phyloP scores from a whole-genome alignment of 1,284 basidiomycete species.

The Cerrena zonata region DNA sequence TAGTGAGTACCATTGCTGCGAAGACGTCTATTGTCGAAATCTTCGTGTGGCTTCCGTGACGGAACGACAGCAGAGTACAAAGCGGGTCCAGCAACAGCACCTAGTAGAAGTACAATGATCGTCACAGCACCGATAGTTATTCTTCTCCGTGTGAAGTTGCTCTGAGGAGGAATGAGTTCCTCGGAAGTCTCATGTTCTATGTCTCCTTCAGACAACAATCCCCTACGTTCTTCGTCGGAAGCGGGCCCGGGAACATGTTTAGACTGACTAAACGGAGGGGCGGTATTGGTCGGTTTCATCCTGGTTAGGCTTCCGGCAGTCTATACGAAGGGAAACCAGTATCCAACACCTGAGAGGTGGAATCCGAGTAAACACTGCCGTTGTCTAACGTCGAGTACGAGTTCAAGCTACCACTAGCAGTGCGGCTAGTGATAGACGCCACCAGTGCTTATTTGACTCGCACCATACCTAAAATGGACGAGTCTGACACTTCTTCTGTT shows the following conservation, averaged over 20 bases:
- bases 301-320: too few species aligned
- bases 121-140: constrained; percentile 33
- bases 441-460: too few species aligned
- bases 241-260: background rate
- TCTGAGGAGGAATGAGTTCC: background rate
- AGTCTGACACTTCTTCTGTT: too few species aligned
- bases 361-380: too few species aligned
- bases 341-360: too few species aligned
- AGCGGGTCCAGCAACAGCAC: constrained; percentile 22
- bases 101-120: constrained; percentile 40
- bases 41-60: constrained; percentile 19
- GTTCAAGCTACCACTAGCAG: too few species aligned
- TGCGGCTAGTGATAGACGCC: too few species aligned
- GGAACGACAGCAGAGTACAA: constrained; percentile 13
- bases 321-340: too few species aligned
- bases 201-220: constrained; percentile 32
- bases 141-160: constrained; percentile 17
- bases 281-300: background rate
- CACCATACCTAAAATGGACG: too few species aligned
- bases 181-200: constrained; percentile 18
- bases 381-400: too few species aligned
- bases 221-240: constrained; percentile 35
- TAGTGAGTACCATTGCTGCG: constrained; percentile 71
- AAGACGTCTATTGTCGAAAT: constrained; percentile 36
- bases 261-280: background rate